Percentiles rank a stretch among this genome's conserved stretches.
Conservation (phyloP, 805 yeast species). For the Metschnikowia cubensis region DNA sequence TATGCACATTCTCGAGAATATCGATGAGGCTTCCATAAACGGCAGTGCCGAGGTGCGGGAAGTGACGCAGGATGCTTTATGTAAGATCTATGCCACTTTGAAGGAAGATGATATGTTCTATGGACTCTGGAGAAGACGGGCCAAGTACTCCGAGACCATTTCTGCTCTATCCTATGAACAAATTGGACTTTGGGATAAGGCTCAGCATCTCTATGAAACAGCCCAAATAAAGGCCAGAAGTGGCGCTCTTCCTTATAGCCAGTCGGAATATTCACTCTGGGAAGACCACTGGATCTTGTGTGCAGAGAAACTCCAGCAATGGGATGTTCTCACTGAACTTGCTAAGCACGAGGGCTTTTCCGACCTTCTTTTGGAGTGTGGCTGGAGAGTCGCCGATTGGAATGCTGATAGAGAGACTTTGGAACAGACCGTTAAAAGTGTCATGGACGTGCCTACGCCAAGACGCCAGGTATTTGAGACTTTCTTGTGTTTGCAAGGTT, state of each 20-base stretch:
- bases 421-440: conserved; percentile 90
- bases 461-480: conserved; percentile 94
- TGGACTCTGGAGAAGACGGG: conserved; percentile 96
- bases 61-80: conserved; percentile 82
- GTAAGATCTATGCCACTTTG: conserved; percentile 81
- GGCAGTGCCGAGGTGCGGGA: conserved; percentile 77
- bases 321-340: conserved; percentile 95
- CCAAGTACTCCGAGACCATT: conserved; percentile 89
- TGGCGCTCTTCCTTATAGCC: conserved; percentile 92
- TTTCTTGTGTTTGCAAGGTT: conserved; percentile 86
- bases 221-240: conserved; percentile 96
- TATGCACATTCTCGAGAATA: conserved; percentile 74
- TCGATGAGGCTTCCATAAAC: conserved; percentile 50
- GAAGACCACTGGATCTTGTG: conserved; percentile 98
- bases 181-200: conserved; percentile 91
- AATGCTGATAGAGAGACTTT: conserved; percentile 89
- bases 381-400: conserved; percentile 99
- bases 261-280: conserved; percentile 93
- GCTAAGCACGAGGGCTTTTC: conserved; percentile 98
- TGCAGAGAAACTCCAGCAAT: conserved; percentile 94
- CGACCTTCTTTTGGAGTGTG: conserved; percentile 92
- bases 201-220: conserved; percentile 87
- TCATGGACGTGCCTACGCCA: conserved; percentile 98
- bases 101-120: conserved; percentile 97
- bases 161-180: conserved; percentile 93